phyloP scores from a whole-genome alignment of 2,329 filamentous ascomycete species.

The Fusarium incarnatum region DNA sequence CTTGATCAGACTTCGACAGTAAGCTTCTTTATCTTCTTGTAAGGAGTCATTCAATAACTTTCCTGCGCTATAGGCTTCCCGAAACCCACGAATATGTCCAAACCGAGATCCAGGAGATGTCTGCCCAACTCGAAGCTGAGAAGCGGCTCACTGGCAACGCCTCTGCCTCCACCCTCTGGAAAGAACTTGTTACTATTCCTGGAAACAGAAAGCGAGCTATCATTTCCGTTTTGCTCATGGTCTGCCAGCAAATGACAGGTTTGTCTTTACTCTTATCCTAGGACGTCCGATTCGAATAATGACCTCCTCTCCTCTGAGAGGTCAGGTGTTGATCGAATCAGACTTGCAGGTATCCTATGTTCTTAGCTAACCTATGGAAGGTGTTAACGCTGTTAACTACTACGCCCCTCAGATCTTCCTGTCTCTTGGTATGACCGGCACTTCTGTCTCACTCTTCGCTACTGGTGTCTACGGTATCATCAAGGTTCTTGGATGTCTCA shows the following conservation, averaged over 20 bases:
- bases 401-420: constrained; percentile 77
- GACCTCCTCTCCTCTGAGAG: not conserved
- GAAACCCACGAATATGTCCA: constrained; percentile 65
- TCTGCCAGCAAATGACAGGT: constrained; percentile 77
- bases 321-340: not conserved
- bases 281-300: not conserved
- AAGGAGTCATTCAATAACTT: not conserved
- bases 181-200: constrained; percentile 71
- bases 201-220: constrained; percentile 73
- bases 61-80: constrained; percentile 57
- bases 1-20: constrained; percentile 63
- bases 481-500: constrained; percentile 72
- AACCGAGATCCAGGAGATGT: constrained; percentile 70
- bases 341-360: not conserved
- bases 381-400: constrained; percentile 67
- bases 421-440: constrained; percentile 69
- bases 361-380: constrained; percentile 42
- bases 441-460: constrained; percentile 72
- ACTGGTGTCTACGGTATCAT: constrained; percentile 80
- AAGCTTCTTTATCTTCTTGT: not conserved
- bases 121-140: constrained; percentile 71
- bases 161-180: constrained; percentile 67
- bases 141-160: constrained; percentile 66
- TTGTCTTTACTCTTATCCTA: not conserved
- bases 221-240: constrained; percentile 70